Conservation (phyloP, 345 rosid genomes). For the Citrus australasica region DNA sequence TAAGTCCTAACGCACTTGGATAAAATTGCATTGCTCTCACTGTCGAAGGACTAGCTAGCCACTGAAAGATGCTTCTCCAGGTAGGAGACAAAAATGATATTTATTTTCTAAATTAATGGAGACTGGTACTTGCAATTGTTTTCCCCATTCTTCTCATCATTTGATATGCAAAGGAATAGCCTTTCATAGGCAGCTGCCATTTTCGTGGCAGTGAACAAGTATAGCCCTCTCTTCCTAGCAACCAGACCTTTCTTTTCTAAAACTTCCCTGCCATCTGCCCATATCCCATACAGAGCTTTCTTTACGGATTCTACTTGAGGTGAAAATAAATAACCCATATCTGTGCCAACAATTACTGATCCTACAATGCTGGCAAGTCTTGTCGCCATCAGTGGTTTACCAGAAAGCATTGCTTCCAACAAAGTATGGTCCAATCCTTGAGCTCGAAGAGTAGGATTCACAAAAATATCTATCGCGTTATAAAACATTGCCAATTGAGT, state of each 20-base stretch:
- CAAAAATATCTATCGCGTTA: conserved; percentile 75
- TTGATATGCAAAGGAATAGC: conserved; percentile 76
- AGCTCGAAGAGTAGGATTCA: conserved; percentile 87
- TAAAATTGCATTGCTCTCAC: background rate
- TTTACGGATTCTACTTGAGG: conserved; percentile 63
- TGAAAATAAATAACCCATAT: conserved; percentile 71
- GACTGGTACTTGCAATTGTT: conserved; percentile 41
- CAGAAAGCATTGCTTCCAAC: conserved; percentile 84
- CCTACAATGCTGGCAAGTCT: conserved; percentile 85
- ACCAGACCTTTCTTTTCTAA: conserved; percentile 61
- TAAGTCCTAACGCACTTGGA: background rate
- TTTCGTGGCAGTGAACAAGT: conserved; percentile 78
- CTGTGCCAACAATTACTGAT: conserved; percentile 53
- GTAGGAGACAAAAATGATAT: background rate
- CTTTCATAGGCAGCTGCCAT: conserved; percentile 88
- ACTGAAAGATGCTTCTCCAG: background rate
- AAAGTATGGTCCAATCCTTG: conserved; percentile 89
- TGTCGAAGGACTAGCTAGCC: background rate
- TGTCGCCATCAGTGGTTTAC: conserved; percentile 79
- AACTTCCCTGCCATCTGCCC: conserved; percentile 53
- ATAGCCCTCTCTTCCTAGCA: conserved; percentile 62
- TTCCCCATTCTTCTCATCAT: conserved; percentile 16
- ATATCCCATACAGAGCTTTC: conserved; percentile 46
- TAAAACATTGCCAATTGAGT: conserved; percentile 71
- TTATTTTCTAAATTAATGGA: conserved; percentile 5